A percentile compares a stretch with the other conserved stretches of the same genome.
These are phyloP conservation scores for Gamarada debralockiae DNA, from an alignment of 495 filamentous ascomycete species.

Conservation along the genomic window DNA sequence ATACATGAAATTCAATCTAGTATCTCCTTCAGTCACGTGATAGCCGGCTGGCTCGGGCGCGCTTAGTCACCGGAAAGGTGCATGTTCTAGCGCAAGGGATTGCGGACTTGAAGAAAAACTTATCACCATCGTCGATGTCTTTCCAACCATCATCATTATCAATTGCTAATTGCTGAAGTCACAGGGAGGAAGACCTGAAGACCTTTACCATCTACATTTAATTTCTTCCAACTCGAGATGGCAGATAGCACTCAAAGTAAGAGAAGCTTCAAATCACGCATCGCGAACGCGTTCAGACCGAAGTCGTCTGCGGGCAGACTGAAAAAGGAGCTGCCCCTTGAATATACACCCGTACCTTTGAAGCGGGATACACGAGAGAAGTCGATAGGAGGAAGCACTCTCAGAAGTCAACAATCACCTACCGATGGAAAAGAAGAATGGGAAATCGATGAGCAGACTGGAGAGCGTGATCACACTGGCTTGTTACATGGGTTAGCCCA, in stretches of 20 bases:
- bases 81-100: no score
- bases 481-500: conserved; percentile 44
- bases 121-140: no score
- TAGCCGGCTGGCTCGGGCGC: no score
- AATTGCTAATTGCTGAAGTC: no score
- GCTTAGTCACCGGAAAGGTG: no score
- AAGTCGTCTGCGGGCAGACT: not conserved
- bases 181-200: no score
- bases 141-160: no score
- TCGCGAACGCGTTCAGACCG: not conserved
- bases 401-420: not conserved
- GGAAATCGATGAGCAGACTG: conserved; percentile 40
- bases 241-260: not conserved
- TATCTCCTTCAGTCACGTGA: no score
- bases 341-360: not conserved
- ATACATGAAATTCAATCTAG: no score
- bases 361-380: not conserved
- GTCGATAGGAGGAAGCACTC: not conserved
- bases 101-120: no score
- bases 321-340: not conserved
- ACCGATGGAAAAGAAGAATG: not conserved
- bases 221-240: not conserved
- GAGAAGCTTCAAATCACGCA: not conserved
- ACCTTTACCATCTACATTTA: no score
- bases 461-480: conserved; percentile 45